Conservation (phyloP, 805 yeast genomes). For the Sungouiella blattae region DNA sequence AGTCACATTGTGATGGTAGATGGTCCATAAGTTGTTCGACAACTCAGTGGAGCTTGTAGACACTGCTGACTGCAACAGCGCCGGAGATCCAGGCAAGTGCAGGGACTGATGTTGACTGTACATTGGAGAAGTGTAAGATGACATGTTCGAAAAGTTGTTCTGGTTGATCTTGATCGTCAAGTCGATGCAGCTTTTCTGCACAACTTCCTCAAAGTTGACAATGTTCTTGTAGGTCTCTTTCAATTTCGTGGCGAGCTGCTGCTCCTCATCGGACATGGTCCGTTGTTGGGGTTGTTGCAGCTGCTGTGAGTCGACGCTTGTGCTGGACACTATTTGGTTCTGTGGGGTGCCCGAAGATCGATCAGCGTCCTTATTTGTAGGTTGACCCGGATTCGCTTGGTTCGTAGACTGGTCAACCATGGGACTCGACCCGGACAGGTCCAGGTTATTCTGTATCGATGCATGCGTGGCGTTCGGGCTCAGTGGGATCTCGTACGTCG, state of each 20-base stretch:
- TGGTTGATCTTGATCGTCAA: conserved; percentile 47
- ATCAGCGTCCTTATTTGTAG: too few relatives aligned
- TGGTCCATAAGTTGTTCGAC: conserved; percentile 63
- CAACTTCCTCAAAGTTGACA: conserved; percentile 61
- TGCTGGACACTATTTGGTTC: too few relatives aligned
- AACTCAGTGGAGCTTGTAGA: conserved; percentile 44
- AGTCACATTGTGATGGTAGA: conserved; percentile 64
- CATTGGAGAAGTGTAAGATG: conserved; percentile 21
- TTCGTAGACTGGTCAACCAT: conserved; percentile 19
- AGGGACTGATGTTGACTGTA: conserved; percentile 12
- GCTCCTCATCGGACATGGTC: conserved; percentile 56
- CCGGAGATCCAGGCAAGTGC: conserved; percentile 13
- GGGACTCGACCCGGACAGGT: conserved; percentile 39
- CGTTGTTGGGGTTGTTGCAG: conserved; percentile 15
- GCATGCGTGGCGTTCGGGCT: conserved; percentile 33
- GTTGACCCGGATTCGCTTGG: background rate
- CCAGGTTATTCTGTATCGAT: conserved; percentile 32
- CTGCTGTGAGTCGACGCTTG: background rate
- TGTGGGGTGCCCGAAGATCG: conserved; percentile 1
- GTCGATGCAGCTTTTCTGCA: conserved; percentile 67
- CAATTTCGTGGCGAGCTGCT: conserved; percentile 61
- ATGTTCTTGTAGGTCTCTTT: conserved; percentile 74
- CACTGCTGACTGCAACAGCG: conserved; percentile 12
- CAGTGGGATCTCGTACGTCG: conserved; percentile 39
- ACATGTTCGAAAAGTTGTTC: conserved; percentile 33